Base-by-base conservation (phyloP, 208 protist genomes). In the Acanthamoeba healyi region DNA sequence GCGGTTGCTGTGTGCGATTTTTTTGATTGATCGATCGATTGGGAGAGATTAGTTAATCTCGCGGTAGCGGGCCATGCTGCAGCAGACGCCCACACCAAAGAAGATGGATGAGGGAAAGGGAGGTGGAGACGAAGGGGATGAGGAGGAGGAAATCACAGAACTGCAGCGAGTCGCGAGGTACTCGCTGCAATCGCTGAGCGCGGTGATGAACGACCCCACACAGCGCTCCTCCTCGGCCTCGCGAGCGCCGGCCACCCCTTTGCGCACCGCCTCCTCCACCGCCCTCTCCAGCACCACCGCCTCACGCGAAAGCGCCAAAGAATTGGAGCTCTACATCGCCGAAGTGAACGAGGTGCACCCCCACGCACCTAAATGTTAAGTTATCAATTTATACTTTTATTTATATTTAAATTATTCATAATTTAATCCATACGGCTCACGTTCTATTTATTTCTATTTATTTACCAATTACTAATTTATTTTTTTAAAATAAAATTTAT, bases 151-250 rank as follows among this genome's bases (percentile, higher is more conserved):
- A 40, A 49, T n/a, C n/a, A n/a, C 61, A 19, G 61, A 74, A n/a
- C 54, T 91, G 84, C 84, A 70, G 36, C 15, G 61, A 70, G n/a
- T 91, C 2, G 36, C 51, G 15, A 46, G 26, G 24, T 91, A 51
- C 54, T 65, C 74, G 58, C 56, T 91, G 6, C 84, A 91, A 36
- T 51, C 61, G 1, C 34, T 91, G 36, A 91, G 84, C 61, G 84
- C 84, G 7, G 84, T 91, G 17, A 65, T 91, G 84, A 91, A 91
- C 61, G 84, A 91, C 84, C 84, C 84, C 38, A 51, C 84, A 4
- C 84, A 91, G 84, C 84, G 84, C 24, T 29, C 34, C 0, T n/a
- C 84, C 34, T 58, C 82, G 14, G 40, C 82, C 49, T 74, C 51
- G 24, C 26, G 44, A 32, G 19, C 38, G 1, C 38, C n/a, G 14